These are phyloP conservation scores for Aspergillus transmontanensis DNA, from an alignment of 2,329 filamentous ascomycete genomes.

Conservation along the genomic window DNA sequence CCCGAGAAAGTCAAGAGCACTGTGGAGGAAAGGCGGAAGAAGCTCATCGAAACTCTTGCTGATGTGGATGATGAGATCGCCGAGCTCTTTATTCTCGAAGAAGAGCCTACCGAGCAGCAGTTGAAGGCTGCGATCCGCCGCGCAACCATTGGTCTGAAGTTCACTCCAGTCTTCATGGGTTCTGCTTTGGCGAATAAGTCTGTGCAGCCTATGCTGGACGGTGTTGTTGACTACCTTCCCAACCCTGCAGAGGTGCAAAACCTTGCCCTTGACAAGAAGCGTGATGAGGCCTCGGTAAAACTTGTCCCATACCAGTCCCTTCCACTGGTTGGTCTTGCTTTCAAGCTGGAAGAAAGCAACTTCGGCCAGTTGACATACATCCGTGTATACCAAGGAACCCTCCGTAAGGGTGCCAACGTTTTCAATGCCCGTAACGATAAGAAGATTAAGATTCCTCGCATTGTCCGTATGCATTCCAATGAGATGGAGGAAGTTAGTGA, in stretches of 20 bases:
- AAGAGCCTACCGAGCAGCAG: conserved; percentile 75
- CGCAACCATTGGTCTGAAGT: conserved; percentile 85
- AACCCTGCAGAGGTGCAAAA: conserved; percentile 90
- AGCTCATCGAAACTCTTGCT: conserved; percentile 89
- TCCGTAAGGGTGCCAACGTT: conserved; percentile 85
- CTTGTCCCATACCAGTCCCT: conserved; percentile 91
- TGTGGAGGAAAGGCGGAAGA: conserved; percentile 77
- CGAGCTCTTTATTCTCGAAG: conserved; percentile 88
- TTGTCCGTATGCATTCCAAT: conserved; percentile 99
- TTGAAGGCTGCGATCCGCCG: conserved; percentile 91
- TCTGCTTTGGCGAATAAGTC: conserved; percentile 93
- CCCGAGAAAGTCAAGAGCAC: conserved; percentile 77
- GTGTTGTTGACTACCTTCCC: conserved; percentile 92
- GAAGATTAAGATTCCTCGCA: conserved; percentile 94
- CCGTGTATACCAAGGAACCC: conserved; percentile 90
- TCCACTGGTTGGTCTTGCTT: conserved; percentile 92
- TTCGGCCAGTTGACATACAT: conserved; percentile 98
- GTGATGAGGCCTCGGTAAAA: conserved; percentile 77
- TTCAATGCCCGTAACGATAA: conserved; percentile 94
- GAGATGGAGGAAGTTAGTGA: conserved; percentile 97
- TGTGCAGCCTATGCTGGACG: conserved; percentile 95
- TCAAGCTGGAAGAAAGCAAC: conserved; percentile 98
- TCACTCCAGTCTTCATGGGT: conserved; percentile 94
- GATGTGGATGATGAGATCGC: conserved; percentile 98
- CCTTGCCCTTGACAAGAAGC: conserved; percentile 79